A percentile compares a stretch with the other conserved stretches of the same genome.
Evolutionary conservation across 768 basidiomycete genomes (phyloP).

Genomic region (Gautieria morchelliformis): DNA sequence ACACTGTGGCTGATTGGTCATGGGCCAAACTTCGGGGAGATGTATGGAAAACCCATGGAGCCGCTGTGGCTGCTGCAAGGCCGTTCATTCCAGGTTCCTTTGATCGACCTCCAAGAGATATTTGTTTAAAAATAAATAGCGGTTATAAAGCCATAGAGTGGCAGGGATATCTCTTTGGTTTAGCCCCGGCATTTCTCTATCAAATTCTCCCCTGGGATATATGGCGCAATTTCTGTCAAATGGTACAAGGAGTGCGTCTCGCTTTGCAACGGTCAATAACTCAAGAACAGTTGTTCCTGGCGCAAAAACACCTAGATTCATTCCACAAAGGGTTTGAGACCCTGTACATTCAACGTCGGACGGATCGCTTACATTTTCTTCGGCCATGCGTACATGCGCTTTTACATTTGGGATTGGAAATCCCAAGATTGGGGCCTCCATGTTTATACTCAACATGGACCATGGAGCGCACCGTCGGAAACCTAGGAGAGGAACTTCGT

Average conservation of each 20-base stretch:
- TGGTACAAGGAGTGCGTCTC: not conserved
- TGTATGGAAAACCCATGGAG: slow-evolving; percentile 29
- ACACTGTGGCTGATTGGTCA: slow-evolving; percentile 23
- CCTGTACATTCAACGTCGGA: not conserved
- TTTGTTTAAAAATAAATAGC: slow-evolving; percentile 27
- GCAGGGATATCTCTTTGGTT: slow-evolving; percentile 17
- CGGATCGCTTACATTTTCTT: slow-evolving; percentile 3
- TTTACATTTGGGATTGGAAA: not conserved
- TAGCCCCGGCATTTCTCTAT: slow-evolving; percentile 24
- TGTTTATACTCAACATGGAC: not conserved
- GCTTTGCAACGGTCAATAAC: not conserved
- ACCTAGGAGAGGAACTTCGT: not conserved
- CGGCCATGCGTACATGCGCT: slow-evolving; percentile 3
- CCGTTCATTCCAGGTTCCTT: slow-evolving; percentile 31
- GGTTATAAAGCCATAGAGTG: slow-evolving; percentile 18
- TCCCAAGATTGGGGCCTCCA: not conserved
- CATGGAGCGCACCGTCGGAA: not conserved
- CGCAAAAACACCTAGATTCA: not conserved
- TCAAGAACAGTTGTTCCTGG: not conserved
- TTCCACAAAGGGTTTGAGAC: not conserved
- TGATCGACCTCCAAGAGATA: slow-evolving; percentile 31
- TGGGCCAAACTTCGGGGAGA: slow-evolving; percentile 17
- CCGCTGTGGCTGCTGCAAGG: not conserved
- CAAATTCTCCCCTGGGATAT: slow-evolving; percentile 16
- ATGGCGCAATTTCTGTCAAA: slow-evolving; percentile 15